Base-by-base conservation (phyloP, 495 filamentous ascomycete species). In the Tirmania nivea region DNA sequence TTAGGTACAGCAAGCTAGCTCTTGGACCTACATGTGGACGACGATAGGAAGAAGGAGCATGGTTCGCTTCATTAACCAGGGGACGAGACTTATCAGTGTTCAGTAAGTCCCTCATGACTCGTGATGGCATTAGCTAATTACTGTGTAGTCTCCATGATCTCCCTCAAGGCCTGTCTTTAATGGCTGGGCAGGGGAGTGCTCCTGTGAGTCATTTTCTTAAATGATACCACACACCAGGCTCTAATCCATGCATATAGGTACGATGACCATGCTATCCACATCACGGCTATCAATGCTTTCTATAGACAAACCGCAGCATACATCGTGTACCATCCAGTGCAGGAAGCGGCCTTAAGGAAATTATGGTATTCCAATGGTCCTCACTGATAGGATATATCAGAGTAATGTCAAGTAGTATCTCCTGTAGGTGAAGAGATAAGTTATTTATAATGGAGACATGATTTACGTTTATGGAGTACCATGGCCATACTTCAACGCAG, bases 381-480 rank as follows among this genome's bases (percentile, higher is more conserved):
- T 78, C 34, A 58, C 63, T 5, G 62, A 73, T 51, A 75, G 76
- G 57, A 69, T 67, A 34, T 78, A 74, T 64, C 64, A 67, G 11
- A 25, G 48, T 10, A 67, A 71, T 55, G 75, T 47, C 63, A 67
- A 8, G 61, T 75, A 9, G 64, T 69, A 12, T 67, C 66, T 20
- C 66, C 66, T 10, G 60, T 54, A 19, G 51, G 50, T 31, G 73
- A 77, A 45, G 65, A 62, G 20, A 59, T 56, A 31, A 72, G 69
- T 31, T 62, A 75, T 19, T 77, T n/a, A n/a, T n/a, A n/a, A 67
- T 49, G 75, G 75, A 14, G 75, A 78, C 56, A 60, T 73, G 12
- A 76, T 76, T 51, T 66, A 73, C 51, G 75, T 77, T 56, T 77
- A 78, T 58, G 75, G 70, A 8, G 69, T 73, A 51, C 74, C 74